Conservation (phyloP, 1,284 basidiomycete genomes). For the Rhodofomes roseus region DNA sequence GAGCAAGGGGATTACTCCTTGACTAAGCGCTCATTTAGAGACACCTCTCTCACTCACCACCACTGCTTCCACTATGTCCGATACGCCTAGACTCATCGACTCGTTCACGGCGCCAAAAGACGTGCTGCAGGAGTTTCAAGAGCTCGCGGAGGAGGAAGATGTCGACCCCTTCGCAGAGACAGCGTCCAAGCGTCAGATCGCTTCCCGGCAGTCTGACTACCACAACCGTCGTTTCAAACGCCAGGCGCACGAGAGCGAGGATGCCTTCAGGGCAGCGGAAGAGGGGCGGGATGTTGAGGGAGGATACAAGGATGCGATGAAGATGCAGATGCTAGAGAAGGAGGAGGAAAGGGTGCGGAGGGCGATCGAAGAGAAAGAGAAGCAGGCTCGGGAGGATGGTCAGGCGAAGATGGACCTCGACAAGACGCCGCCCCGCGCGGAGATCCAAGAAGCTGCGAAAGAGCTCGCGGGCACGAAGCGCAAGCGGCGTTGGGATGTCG, state of each 20-base stretch:
- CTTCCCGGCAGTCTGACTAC: conserved; percentile 92
- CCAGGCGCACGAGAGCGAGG: conserved; percentile 71
- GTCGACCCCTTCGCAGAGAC: conserved; percentile 94
- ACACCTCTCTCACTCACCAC: neutral
- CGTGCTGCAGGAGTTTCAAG: conserved; percentile 90
- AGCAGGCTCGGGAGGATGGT: conserved; percentile 75
- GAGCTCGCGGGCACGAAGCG: conserved; percentile 68
- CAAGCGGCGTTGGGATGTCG: conserved; percentile 88
- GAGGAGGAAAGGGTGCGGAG: conserved; percentile 86
- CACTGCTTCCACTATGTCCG: conserved; percentile 28
- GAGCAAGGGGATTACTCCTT: neutral
- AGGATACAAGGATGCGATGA: conserved; percentile 96
- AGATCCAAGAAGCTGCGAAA: conserved; percentile 66
- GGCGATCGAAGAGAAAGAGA: conserved; percentile 87
- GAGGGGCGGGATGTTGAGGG: conserved; percentile 74
- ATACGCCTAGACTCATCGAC: conserved; percentile 57
- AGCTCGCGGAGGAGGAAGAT: conserved; percentile 88
- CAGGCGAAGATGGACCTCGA: conserved; percentile 83
- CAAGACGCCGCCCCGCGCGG: conserved; percentile 80
- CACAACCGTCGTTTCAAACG: conserved; percentile 90
- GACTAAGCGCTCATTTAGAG: neutral
- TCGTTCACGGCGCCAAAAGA: conserved; percentile 93
- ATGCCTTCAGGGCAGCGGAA: conserved; percentile 68
- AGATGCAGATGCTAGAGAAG: conserved; percentile 86
- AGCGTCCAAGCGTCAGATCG: conserved; percentile 90